Evolutionary conservation across 2,329 filamentous ascomycete genomes (phyloP).

Genomic region (Cadophora malorum): DNA sequence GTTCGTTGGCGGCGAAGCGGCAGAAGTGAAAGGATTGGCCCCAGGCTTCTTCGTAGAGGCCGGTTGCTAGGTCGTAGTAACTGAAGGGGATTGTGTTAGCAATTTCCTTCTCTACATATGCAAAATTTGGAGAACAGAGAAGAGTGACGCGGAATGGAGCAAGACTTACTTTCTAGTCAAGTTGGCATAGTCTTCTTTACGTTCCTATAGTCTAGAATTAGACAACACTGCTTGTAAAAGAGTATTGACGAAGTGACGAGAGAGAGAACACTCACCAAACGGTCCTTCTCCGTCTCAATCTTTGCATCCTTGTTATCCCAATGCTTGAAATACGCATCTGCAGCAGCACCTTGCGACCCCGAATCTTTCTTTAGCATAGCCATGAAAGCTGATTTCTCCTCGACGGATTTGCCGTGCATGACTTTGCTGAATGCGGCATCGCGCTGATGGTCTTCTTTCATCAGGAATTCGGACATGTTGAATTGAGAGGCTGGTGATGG

Average conservation of each 20-base stretch:
- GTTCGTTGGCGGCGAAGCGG: conserved; percentile 85
- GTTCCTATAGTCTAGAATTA: background rate
- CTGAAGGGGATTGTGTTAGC: conserved; percentile 51
- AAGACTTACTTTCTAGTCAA: conserved; percentile 83
- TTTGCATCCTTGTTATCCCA: conserved; percentile 85
- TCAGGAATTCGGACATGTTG: conserved; percentile 32
- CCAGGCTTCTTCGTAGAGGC: conserved; percentile 97
- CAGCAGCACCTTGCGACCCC: conserved; percentile 77
- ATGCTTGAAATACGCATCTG: conserved; percentile 95
- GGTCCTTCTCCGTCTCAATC: conserved; percentile 81
- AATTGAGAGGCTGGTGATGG: background rate
- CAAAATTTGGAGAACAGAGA: background rate
- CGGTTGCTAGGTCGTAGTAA: conserved; percentile 97
- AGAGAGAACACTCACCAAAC: conserved; percentile 65
- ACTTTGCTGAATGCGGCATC: conserved; percentile 92
- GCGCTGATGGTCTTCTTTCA: conserved; percentile 74
- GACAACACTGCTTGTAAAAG: background rate
- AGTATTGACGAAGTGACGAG: background rate
- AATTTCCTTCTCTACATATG: background rate
- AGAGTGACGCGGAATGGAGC: too few species aligned
- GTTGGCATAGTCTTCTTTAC: conserved; percentile 71
- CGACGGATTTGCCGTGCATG: conserved; percentile 74
- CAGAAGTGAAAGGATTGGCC: conserved; percentile 97
- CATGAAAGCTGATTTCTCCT: conserved; percentile 73
- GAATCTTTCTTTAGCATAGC: conserved; percentile 87